A percentile compares a stretch with the other conserved stretches of the same genome.
phyloP scores from a whole-genome alignment of 2,329 filamentous ascomycete species.

The Ophiostoma montium region DNA sequence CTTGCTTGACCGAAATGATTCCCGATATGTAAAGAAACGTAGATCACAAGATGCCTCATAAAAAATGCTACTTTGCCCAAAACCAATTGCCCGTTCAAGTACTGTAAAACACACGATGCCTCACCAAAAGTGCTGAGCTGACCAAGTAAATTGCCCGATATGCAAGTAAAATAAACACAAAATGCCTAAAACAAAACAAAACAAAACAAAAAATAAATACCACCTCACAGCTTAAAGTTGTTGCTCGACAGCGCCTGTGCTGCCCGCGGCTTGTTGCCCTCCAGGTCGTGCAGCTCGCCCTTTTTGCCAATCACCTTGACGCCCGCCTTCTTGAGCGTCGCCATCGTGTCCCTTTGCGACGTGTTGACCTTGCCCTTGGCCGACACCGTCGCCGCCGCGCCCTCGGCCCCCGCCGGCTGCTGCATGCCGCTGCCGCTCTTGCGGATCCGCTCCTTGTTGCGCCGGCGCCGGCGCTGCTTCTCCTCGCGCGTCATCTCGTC shows the following conservation, averaged over 20 bases:
- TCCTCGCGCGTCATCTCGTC: slow-evolving; percentile 85
- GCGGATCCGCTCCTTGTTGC: slow-evolving; percentile 73
- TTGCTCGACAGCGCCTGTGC: slow-evolving; percentile 37
- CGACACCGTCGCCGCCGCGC: slow-evolving; percentile 26
- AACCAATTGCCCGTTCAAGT: too few relatives aligned
- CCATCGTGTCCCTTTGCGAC: slow-evolving; percentile 27
- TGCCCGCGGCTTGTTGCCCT: slow-evolving; percentile 59
- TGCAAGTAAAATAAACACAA: slow-evolving; percentile 1
- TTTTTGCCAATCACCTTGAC: slow-evolving; percentile 88
- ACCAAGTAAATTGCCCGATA: not conserved
- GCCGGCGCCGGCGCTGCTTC: slow-evolving; percentile 58
- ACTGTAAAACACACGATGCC: too few relatives aligned
- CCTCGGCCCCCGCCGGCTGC: slow-evolving; percentile 18
- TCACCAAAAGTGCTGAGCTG: too few relatives aligned
- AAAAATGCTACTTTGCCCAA: too few relatives aligned
- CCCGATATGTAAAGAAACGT: too few relatives aligned
- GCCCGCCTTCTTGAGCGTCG: slow-evolving; percentile 48
- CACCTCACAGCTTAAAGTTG: slow-evolving; percentile 43
- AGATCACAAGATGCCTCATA: too few relatives aligned
- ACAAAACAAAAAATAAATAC: not conserved
- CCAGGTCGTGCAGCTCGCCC: slow-evolving; percentile 70
- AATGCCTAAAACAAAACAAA: not conserved
- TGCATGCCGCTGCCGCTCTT: slow-evolving; percentile 41
- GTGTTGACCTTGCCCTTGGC: slow-evolving; percentile 26
- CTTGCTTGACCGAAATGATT: too few relatives aligned